Evolutionary conservation across 768 basidiomycete genomes (phyloP).

Genomic region (Boletus sp.): DNA sequence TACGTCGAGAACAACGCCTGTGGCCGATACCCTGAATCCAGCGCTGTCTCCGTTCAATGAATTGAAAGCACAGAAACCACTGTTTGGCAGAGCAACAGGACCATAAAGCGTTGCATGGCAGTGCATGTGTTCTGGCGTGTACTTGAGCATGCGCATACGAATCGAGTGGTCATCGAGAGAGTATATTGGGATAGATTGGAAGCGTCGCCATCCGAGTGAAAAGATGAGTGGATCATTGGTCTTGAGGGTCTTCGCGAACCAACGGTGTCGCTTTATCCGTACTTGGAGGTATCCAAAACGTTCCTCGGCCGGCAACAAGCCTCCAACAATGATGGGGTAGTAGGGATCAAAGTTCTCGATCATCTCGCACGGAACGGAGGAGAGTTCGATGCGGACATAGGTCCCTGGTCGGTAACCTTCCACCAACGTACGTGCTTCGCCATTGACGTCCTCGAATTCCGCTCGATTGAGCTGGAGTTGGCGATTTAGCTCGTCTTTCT

Average conservation of each 20-base stretch:
- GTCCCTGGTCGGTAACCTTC: constrained; percentile 90
- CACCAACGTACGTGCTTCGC: constrained; percentile 75
- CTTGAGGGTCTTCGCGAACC: constrained; percentile 89
- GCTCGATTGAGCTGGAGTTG: constrained; percentile 80
- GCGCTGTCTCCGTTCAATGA: constrained; percentile 61
- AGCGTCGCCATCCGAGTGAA: constrained; percentile 96
- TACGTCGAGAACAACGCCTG: constrained; percentile 92
- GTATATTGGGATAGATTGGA: constrained; percentile 94
- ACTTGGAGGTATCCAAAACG: constrained; percentile 93
- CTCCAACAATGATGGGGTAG: constrained; percentile 91
- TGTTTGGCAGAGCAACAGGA: constrained; percentile 88
- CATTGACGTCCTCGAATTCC: constrained; percentile 80
- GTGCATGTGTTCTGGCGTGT: constrained; percentile 99
- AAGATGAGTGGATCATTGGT: constrained; percentile 96
- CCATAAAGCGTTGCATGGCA: constrained; percentile 98
- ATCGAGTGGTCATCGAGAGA: constrained; percentile 97
- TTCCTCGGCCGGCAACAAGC: constrained; percentile 86
- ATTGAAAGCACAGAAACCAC: constrained; percentile 97
- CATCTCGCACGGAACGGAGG: constrained; percentile 84
- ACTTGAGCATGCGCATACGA: constrained; percentile 99
- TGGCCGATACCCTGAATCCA: constrained; percentile 88
- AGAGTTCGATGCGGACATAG: constrained; percentile 91
- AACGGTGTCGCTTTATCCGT: constrained; percentile 93
- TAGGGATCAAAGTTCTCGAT: constrained; percentile 89
- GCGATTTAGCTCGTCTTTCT: constrained; percentile 87